Conservation (phyloP, 257 asterid species). For the Nemophila menziesii region DNA sequence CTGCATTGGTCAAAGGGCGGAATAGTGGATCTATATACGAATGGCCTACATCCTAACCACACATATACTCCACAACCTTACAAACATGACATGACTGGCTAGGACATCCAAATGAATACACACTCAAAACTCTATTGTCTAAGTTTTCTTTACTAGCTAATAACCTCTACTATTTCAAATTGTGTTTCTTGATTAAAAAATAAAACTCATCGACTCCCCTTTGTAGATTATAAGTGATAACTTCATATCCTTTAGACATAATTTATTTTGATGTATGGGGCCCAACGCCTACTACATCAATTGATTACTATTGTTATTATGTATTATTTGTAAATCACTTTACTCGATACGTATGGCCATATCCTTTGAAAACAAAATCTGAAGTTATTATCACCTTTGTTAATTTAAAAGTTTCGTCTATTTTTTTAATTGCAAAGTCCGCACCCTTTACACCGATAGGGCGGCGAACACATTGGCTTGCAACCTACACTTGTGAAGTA, state of each 20-base stretch:
- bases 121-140: neutral
- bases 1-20: neutral
- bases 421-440: too few relatives aligned
- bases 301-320: neutral
- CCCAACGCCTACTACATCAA: neutral
- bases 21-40: neutral
- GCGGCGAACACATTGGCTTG: too few relatives aligned
- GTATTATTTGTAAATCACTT: slow-evolving; percentile 2
- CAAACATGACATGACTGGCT: neutral
- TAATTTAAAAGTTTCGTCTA: neutral
- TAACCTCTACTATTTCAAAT: too few relatives aligned
- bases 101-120: neutral
- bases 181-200: too few relatives aligned
- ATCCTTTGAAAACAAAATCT: neutral
- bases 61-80: neutral
- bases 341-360: slow-evolving; percentile 1
- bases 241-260: neutral
- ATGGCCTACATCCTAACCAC: neutral
- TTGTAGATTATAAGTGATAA: neutral
- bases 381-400: neutral
- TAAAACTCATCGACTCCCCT: slow-evolving; percentile 1
- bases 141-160: neutral
- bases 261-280: slow-evolving; percentile 5
- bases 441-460: too few relatives aligned
- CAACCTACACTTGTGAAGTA: too few relatives aligned